These are phyloP conservation scores for Colletotrichum chrysophilum DNA, from an alignment of 2,329 filamentous ascomycete genomes.

Conservation along the genomic window DNA sequence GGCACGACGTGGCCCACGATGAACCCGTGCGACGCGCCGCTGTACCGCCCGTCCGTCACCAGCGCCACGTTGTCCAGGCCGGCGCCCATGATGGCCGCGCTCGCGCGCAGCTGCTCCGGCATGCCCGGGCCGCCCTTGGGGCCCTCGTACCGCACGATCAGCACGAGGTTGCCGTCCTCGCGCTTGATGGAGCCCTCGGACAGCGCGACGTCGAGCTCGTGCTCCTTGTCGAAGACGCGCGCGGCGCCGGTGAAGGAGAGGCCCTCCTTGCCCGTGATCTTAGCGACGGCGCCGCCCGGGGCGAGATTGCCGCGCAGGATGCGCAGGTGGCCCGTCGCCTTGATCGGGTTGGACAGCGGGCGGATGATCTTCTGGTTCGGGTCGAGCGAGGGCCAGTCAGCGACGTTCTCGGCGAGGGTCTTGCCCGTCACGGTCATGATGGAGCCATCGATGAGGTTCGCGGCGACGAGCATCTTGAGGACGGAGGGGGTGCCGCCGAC, in stretches of 20 bases:
- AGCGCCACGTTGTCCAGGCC: slow-evolving; percentile 86
- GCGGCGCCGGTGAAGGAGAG: slow-evolving; percentile 81
- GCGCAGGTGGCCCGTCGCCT: slow-evolving; percentile 84
- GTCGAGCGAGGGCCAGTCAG: slow-evolving; percentile 76
- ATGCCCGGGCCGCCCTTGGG: slow-evolving; percentile 94
- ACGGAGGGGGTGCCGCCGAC: slow-evolving; percentile 87
- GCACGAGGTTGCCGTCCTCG: slow-evolving; percentile 76
- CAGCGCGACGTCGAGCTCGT: slow-evolving; percentile 77
- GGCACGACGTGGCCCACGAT: slow-evolving; percentile 94
- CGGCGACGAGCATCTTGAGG: slow-evolving; percentile 82
- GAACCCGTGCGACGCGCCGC: slow-evolving; percentile 87
- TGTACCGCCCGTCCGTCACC: slow-evolving; percentile 91
- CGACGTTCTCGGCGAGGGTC: slow-evolving; percentile 82
- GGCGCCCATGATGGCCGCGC: slow-evolving; percentile 91
- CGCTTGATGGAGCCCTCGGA: slow-evolving; percentile 65
- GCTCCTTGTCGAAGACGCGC: slow-evolving; percentile 86
- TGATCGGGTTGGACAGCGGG: slow-evolving; percentile 75
- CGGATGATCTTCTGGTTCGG: slow-evolving; percentile 85
- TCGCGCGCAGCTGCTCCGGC: slow-evolving; percentile 92
- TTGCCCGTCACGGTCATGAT: slow-evolving; percentile 85
- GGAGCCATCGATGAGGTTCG: slow-evolving; percentile 75
- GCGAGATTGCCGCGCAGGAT: slow-evolving; percentile 88
- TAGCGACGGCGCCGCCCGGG: slow-evolving; percentile 88
- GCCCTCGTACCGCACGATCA: slow-evolving; percentile 92
- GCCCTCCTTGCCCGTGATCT: slow-evolving; percentile 96